Evolutionary conservation across 176 grass and related monocot genomes (phyloP).

Genomic region (Bromus sterilis): DNA sequence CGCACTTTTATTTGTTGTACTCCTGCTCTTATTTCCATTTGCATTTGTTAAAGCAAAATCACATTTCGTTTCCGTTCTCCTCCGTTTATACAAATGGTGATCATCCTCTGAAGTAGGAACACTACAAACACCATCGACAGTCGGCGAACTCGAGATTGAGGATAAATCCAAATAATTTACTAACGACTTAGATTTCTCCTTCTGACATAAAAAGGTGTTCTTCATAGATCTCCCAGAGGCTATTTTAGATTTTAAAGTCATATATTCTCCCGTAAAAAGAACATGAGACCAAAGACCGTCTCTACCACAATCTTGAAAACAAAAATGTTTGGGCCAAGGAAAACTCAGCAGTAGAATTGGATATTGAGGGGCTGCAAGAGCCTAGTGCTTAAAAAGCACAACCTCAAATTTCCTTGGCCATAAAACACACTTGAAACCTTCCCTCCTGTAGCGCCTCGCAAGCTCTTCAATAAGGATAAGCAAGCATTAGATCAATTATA

Average conservation of each 20-base stretch:
- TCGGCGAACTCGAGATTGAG: not conserved
- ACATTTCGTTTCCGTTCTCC: constrained; percentile 34
- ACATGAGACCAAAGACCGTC: not conserved
- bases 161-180: constrained; percentile 17
- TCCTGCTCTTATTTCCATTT: not conserved
- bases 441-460: not conserved
- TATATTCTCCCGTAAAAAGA: constrained; percentile 8
- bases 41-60: constrained; percentile 12
- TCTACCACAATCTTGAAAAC: not conserved
- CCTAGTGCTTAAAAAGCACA: not conserved
- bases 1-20: not conserved
- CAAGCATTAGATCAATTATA: not conserved
- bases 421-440: not conserved
- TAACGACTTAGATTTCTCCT: constrained; percentile 30
- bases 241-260: constrained; percentile 37
- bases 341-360: not conserved
- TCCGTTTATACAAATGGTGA: constrained; percentile 40
- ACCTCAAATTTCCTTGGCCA: not conserved
- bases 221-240: constrained; percentile 14
- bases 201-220: constrained; percentile 20
- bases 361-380: not conserved
- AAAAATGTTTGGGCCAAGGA: not conserved
- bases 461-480: not conserved
- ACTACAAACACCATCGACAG: not conserved
- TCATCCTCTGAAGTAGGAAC: constrained; percentile 18